Evolutionary conservation across 1,284 basidiomycete species (phyloP), one percentile per base, ranked within the genome.

Genomic region (Hymenochaete sp.): DNA sequence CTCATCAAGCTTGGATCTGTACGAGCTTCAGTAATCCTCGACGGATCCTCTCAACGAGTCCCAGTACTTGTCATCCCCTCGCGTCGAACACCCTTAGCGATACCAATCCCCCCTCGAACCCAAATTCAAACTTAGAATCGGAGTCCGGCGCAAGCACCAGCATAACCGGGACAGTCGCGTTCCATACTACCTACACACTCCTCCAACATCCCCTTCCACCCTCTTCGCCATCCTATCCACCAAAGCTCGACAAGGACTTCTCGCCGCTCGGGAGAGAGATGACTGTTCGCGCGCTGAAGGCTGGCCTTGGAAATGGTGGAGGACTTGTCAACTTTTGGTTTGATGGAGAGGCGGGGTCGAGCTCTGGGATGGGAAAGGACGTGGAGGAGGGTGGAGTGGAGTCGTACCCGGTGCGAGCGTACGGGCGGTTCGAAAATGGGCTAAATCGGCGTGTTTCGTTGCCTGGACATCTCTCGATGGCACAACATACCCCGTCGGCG

Each of bases 181-280:
- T 62, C 2, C 80, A 83, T 54, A 56, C 57, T n/a, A 67, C 67
- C 50, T 79, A 77, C 53, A 65, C 80, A 40, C 66, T 83, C 41
- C 64, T 84, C 5, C 74, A 78, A 54, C 65, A 75, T 1, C 57
- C 60, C 3, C 56, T 63, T 4, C 68, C 75, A 7, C 77, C 78
- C 1, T 55, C 65, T 1, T 16, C 14, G 14, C 32, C 32, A 5
- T 47, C 57, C 4, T 80, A 77, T 51, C 72, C 78, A 1, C 55
- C 70, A 18, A 68, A 65, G n/a, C 55, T 71, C 4, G 44, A 46
- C 14, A 16, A 22, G 14, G 3, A 13, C 16, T 62, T 65, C 8
- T 76, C 77, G 0, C 62, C 69, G 3, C 47, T 82, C 1, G 72
- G 75, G 41, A 67, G 71, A n/a, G 68, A 65, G 7, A 61, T 83